Base-by-base conservation (phyloP, 2,329 filamentous ascomycete genomes). In the Fusarium sp. region DNA sequence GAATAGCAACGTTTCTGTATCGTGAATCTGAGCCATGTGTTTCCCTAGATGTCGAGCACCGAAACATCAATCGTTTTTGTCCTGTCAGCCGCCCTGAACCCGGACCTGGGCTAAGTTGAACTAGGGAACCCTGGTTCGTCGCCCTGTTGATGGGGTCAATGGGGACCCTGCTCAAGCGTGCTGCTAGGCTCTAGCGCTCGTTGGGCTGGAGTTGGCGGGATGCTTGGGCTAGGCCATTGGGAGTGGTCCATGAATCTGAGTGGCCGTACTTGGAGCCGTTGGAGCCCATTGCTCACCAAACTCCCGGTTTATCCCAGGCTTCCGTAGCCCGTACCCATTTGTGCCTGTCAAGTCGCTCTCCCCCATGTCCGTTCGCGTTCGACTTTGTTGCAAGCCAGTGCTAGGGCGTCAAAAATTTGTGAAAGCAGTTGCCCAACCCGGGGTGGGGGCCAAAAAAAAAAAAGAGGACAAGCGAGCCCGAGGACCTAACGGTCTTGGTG, bases 141-240 rank as follows among this genome's bases (percentile, higher is more conserved):
- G 65, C 67, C 72, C 43, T 64, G 70, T 70, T 45, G 67, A 69
- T 69, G 65, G 69, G 43, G 62, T 62, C 52, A 46, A 65, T 58
- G 63, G 55, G 53, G 56, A 56, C 68, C 56, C 60, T 69, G 52
- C 49, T 64, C 49, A 55, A 63, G 65, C 56, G 42, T 71, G 55
- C 54, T 50, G 60, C 64, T 73, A 71, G 68, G 49, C 31, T 51
- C 34, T 51, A 51, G 49, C 65, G 70, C 60, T 68, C 45, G 59
- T 73, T 61, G 61, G 59, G 69, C 66, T 72, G 71, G 66, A 67
- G 62, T 61, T 70, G 70, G 62, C 65, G 62, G 68, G 65, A 58
- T 57, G 56, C 59, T 51, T 66, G 64, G 69, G 62, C 58, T 56
- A 50, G 56, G 55, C 41, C 48, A 65, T 55, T 55, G 58, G 58